Base-by-base conservation (phyloP, 2,329 filamentous ascomycete species). In the Stylonectria norvegica region DNA sequence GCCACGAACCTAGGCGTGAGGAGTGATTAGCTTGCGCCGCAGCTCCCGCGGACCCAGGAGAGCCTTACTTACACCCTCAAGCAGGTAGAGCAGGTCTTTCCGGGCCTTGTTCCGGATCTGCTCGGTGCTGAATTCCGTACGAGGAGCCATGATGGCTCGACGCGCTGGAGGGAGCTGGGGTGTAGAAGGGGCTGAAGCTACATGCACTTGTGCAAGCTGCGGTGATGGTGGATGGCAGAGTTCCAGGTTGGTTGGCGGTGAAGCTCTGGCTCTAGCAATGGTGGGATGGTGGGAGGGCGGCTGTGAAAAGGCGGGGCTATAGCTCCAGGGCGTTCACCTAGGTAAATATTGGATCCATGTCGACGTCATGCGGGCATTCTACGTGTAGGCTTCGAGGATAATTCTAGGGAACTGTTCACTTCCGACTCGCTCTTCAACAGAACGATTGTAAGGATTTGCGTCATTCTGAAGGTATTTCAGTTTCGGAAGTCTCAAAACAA, bases 1-100 rank as follows among this genome's bases (percentile, higher is more conserved):
- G 55, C 94, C 94, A 62, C 91, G 87, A 52, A 97, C 89, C 93
- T 98, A 60, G 43, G 23, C 37, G n/a, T 9, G 4, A 14, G 28
- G 31, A 20, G 29, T 34, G 37, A 38, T 47, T 43, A 50, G 45
- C 38, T 20, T 36, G 40, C 25, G 23, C 23, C 25, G 20, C 47
- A 41, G 46, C 43, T 53, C 45, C 31, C 36, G 36, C 38, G 45
- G 36, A 36, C 35, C 29, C 38, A 48, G 69, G 65, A 45, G 45
- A 53, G 49, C 48, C 49, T 53, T 62, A 86, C 89, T 80, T 85
- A 98, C 93, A 67, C 86, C 85, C 78, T 97, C 91, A 47, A 98
- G 84, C 56, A 97, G 81, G 67, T 85, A 83, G 54, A 98, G 76
- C 52, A 98, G 75, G 63, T 96, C 89, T 64, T 89, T 89, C 47